Base-by-base conservation (phyloP, 169 alveolate species). In the Cryptosporidium parvum region DNA sequence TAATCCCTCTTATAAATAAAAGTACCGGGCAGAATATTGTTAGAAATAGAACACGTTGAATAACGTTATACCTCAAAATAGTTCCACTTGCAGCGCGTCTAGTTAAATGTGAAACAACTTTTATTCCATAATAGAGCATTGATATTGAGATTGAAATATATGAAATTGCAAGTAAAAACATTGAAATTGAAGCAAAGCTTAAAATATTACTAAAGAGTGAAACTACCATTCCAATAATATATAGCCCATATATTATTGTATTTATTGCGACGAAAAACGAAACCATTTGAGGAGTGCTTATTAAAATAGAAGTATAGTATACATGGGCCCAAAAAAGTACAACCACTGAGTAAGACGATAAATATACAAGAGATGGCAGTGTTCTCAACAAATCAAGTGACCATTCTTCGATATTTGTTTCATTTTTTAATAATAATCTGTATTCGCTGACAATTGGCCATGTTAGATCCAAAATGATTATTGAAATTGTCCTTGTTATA, bases 1-100 rank as follows among this genome's bases (percentile, higher is more conserved):
- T 62, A 9, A 44, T 10, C 10, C 89, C 89, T 7, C 80, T 42
- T 23, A 31, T 62, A 61, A 80, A 62, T 44, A 80, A 53, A 26
- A 80, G 89, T 39, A 67, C 35, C 10, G 89, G 89, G 75, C 89
- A 80, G 53, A 80, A 80, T 42, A 80, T 65, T 80, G 89, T 80
- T n/a, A 80, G 48, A 44, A 80, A 80, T 42, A 80, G 37, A 14
- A 80, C 89, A 8, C 89, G 61, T 44, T 80, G 72, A 10, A 80
- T 80, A 31, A 80, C 89, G 44, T 80, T 80, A 39, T 80, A 80
- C 39, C 89, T 59, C 51, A 80, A 42, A 18, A 80, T 65, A 23
- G 89, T 80, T 7, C 89, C 89, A 39, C 80, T 80, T 44, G 89
- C 56, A 29, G 89, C 68, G 23, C 89, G 89, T 62, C 89, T 80